Evolutionary conservation across 352 stramenopile species (phyloP).

Genomic region (Thalassiosira exigua): DNA sequence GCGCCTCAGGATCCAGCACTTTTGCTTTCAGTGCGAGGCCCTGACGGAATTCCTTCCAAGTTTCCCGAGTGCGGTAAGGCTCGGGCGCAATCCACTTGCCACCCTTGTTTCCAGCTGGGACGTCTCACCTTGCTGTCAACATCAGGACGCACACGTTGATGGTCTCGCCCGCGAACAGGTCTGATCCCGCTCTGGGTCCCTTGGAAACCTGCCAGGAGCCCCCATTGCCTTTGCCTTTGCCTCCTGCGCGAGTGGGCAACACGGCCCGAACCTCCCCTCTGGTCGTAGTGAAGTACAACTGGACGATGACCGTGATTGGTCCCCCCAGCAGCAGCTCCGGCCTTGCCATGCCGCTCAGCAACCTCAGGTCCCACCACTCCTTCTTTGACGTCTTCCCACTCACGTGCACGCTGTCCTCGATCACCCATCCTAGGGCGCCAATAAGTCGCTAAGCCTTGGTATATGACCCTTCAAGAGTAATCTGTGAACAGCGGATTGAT

Average conservation of each 20-base stretch:
- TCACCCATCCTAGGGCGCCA: conserved; percentile 10
- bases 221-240: background rate
- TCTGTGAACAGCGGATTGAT: conserved; percentile 64
- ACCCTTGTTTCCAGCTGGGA: conserved; percentile 21
- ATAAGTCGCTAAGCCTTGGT: conserved; percentile 54
- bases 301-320: conserved; percentile 46
- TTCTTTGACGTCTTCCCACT: conserved; percentile 48
- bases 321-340: conserved; percentile 48
- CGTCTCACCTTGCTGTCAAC: conserved; percentile 47
- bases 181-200: conserved; percentile 48
- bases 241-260: conserved; percentile 18
- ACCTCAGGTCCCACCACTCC: conserved; percentile 62
- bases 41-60: conserved; percentile 38
- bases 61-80: conserved; percentile 51
- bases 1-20: background rate
- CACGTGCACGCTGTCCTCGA: conserved; percentile 39
- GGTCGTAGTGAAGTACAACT: conserved; percentile 55
- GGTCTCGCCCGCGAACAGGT: conserved; percentile 57
- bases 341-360: conserved; percentile 52
- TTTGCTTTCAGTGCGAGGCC: conserved; percentile 41
- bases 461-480: conserved; percentile 58
- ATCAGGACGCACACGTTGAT: conserved; percentile 51
- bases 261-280: conserved; percentile 43
- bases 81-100: conserved; percentile 27
- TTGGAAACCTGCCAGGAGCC: conserved; percentile 59